Evolutionary conservation across 768 basidiomycete genomes (phyloP).

Genomic region (Lentinula boryana): DNA sequence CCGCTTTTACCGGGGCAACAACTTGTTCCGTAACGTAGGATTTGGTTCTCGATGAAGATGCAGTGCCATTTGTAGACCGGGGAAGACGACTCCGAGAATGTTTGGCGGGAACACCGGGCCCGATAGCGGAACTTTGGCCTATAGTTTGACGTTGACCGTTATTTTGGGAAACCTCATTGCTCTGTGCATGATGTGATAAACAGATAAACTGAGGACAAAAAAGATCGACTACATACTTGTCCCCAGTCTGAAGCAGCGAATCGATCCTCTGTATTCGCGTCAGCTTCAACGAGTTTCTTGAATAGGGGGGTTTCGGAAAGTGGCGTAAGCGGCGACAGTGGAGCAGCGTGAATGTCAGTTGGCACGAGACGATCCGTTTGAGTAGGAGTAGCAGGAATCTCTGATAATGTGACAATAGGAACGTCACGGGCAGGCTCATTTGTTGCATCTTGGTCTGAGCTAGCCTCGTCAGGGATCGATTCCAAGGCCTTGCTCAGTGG

Average conservation of each 20-base stretch:
- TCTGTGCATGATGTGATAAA: too few relatives aligned
- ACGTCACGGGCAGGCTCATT: not conserved
- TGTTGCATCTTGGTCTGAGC: not conserved
- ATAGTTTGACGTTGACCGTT: too few relatives aligned
- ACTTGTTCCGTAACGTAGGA: not conserved
- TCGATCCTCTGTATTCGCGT: not conserved
- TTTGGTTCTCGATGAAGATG: not conserved
- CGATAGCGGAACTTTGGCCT: not conserved
- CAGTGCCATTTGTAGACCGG: not conserved
- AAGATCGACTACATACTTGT: not conserved
- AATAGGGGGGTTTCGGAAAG: not conserved
- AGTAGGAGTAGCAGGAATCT: not conserved
- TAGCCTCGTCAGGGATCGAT: not conserved
- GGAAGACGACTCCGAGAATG: not conserved
- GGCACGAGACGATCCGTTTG: not conserved
- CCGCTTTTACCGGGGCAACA: not conserved
- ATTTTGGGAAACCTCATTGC: too few relatives aligned
- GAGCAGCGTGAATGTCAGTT: not conserved
- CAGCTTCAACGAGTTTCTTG: not conserved
- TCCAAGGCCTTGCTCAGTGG: not conserved
- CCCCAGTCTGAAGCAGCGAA: not conserved
- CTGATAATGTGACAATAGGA: not conserved
- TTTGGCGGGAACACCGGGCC: not conserved
- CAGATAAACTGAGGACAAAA: not conserved
- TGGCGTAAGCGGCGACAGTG: constrained; percentile 4